A percentile compares a stretch with the other conserved stretches of the same genome.
phyloP scores from a whole-genome alignment of 805 yeast genomes.

The Priceomyces carsonii region DNA sequence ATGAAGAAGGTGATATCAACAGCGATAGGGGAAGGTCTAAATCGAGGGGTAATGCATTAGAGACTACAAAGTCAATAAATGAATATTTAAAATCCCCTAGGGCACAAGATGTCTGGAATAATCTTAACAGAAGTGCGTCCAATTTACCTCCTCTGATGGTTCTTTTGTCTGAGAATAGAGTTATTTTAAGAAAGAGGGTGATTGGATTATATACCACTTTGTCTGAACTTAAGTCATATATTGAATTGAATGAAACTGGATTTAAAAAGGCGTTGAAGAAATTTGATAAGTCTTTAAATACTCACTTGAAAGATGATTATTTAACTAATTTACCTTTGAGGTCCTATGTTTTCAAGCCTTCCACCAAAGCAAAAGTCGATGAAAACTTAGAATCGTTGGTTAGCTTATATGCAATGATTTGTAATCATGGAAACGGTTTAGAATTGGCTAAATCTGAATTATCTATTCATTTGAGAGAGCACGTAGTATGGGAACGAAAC shows the following conservation, averaged over 20 bases:
- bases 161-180: constrained; percentile 50
- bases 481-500: constrained; percentile 56
- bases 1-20: constrained; percentile 8
- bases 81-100: constrained; percentile 38
- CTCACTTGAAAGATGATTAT: constrained; percentile 42
- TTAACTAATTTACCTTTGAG: constrained; percentile 46
- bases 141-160: constrained; percentile 34
- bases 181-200: constrained; percentile 46
- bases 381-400: constrained; percentile 32
- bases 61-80: constrained; percentile 29
- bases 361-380: constrained; percentile 31
- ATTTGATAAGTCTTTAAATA: constrained; percentile 52
- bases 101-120: constrained; percentile 33
- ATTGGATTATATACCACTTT: constrained; percentile 46
- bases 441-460: constrained; percentile 54
- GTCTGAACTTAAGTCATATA: constrained; percentile 50
- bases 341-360: constrained; percentile 39
- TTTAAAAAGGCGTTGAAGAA: constrained; percentile 54
- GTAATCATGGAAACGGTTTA: constrained; percentile 40
- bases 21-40: constrained; percentile 6
- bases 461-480: constrained; percentile 56
- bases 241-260: constrained; percentile 54
- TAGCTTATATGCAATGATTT: constrained; percentile 38
- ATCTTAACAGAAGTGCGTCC: constrained; percentile 19
- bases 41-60: constrained; percentile 4